Conservation (phyloP, 148 eudicot species). For the Dianthus caryophyllus region DNA sequence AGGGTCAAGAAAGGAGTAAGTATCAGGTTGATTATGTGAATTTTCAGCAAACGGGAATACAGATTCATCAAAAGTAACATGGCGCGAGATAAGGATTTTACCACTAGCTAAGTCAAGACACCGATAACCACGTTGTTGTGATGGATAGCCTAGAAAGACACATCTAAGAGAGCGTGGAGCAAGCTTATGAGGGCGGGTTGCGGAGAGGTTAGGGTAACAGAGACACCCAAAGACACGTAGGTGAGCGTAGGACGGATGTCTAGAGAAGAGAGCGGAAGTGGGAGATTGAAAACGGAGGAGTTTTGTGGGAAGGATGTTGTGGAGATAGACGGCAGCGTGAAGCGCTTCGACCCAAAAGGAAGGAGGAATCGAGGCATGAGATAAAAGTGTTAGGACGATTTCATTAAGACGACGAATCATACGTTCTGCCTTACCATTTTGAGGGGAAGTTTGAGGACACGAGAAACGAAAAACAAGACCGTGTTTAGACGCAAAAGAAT, state of each 20-base stretch:
- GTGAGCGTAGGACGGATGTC: not conserved
- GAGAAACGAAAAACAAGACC: not conserved
- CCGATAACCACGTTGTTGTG: too few relatives aligned
- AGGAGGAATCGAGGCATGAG: too few relatives aligned
- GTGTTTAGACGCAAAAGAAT: not conserved
- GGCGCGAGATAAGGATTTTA: not conserved
- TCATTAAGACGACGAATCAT: too few relatives aligned
- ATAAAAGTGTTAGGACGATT: too few relatives aligned
- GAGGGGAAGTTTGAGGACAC: too few relatives aligned
- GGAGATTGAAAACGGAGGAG: not conserved
- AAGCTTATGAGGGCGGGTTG: not conserved
- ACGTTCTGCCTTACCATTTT: too few relatives aligned
- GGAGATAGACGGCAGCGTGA: too few relatives aligned
- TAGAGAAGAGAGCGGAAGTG: not conserved
- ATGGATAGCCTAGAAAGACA: too few relatives aligned
- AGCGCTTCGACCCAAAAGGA: too few relatives aligned
- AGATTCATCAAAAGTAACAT: not conserved
- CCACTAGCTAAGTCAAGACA: too few relatives aligned
- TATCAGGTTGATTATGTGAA: not conserved
- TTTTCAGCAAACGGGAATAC: not conserved
- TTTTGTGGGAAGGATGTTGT: not conserved
- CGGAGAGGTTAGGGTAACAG: not conserved
- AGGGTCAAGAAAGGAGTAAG: not conserved
- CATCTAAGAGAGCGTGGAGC: not conserved
- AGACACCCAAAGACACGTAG: not conserved